Percentiles rank a stretch among this genome's conserved stretches.
Evolutionary conservation across 2,329 filamentous ascomycete species (phyloP).

Genomic region (Talaromyces sp.): DNA sequence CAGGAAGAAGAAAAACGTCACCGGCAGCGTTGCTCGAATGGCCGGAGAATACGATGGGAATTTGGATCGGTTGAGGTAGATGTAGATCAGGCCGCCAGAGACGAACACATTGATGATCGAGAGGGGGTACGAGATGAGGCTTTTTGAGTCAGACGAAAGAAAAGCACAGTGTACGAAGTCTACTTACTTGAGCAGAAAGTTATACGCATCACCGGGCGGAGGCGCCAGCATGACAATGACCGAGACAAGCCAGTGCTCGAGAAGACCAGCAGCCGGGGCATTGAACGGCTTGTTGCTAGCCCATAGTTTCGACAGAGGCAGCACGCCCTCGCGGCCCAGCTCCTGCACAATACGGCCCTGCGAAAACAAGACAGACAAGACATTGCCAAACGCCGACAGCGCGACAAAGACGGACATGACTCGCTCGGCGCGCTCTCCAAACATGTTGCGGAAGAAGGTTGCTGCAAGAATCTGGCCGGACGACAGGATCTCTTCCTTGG

Average conservation of each 20-base stretch:
- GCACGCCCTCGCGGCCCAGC: slow-evolving; percentile 62
- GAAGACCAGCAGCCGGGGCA: slow-evolving; percentile 52
- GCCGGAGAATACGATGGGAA: slow-evolving; percentile 45
- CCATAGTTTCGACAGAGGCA: slow-evolving; percentile 62
- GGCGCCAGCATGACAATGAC: slow-evolving; percentile 61
- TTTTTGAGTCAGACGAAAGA: slow-evolving; percentile 8
- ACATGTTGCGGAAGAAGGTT: slow-evolving; percentile 55
- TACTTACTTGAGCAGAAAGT: slow-evolving; percentile 48
- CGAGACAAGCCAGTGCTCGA: slow-evolving; percentile 62
- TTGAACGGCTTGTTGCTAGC: slow-evolving; percentile 64
- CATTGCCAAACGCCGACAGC: slow-evolving; percentile 56
- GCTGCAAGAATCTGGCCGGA: slow-evolving; percentile 52
- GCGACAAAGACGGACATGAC: slow-evolving; percentile 58
- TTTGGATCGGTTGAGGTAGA: slow-evolving; percentile 36
- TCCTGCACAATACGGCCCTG: slow-evolving; percentile 45
- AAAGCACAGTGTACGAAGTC: not conserved
- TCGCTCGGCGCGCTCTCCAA: slow-evolving; percentile 48
- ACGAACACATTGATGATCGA: slow-evolving; percentile 49
- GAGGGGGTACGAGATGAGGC: slow-evolving; percentile 35
- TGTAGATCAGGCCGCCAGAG: slow-evolving; percentile 42
- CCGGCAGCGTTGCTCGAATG: slow-evolving; percentile 45
- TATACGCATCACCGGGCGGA: slow-evolving; percentile 62
- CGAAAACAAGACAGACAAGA: slow-evolving; percentile 52
- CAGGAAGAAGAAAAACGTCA: slow-evolving; percentile 48
- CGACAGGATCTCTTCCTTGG: slow-evolving; percentile 48